Conservation (phyloP, 1,284 basidiomycete species). For the Meira nashicola region DNA sequence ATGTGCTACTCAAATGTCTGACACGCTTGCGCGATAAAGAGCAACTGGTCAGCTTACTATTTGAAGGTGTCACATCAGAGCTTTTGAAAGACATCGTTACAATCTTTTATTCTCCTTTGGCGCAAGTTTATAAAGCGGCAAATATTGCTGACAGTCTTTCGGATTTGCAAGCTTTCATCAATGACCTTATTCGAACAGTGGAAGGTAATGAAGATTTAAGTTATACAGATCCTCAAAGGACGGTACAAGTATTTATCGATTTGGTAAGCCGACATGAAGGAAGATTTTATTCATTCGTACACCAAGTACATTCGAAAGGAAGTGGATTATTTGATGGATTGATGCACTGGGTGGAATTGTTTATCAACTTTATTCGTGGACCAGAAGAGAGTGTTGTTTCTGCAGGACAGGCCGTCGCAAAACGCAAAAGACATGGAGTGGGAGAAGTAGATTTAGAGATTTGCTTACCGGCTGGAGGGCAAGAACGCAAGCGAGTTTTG, state of each 20-base stretch:
- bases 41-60: constrained; percentile 85
- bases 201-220: constrained; percentile 82
- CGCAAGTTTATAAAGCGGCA: constrained; percentile 94
- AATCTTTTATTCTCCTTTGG: constrained; percentile 96
- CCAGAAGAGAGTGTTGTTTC: constrained; percentile 59
- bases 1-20: constrained; percentile 43
- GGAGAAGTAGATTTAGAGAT: constrained; percentile 45
- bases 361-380: constrained; percentile 85
- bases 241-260: constrained; percentile 89
- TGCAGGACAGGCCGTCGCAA: neutral
- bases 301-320: constrained; percentile 97
- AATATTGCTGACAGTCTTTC: constrained; percentile 89
- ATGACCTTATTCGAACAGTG: constrained; percentile 90
- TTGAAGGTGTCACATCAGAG: constrained; percentile 92
- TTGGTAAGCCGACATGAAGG: constrained; percentile 91
- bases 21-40: constrained; percentile 76
- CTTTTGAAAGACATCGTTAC: constrained; percentile 97
- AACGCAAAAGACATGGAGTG: constrained; percentile 23
- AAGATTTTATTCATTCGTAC: constrained; percentile 91
- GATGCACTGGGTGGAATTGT: constrained; percentile 95
- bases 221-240: constrained; percentile 75
- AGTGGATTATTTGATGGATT: constrained; percentile 87
- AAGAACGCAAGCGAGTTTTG: constrained; percentile 31
- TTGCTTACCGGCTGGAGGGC: constrained; percentile 42
- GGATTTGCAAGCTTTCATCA: constrained; percentile 90